These are phyloP conservation scores for Monilinia laxa DNA, from an alignment of 2,329 filamentous ascomycete species.

Conservation along the genomic window DNA sequence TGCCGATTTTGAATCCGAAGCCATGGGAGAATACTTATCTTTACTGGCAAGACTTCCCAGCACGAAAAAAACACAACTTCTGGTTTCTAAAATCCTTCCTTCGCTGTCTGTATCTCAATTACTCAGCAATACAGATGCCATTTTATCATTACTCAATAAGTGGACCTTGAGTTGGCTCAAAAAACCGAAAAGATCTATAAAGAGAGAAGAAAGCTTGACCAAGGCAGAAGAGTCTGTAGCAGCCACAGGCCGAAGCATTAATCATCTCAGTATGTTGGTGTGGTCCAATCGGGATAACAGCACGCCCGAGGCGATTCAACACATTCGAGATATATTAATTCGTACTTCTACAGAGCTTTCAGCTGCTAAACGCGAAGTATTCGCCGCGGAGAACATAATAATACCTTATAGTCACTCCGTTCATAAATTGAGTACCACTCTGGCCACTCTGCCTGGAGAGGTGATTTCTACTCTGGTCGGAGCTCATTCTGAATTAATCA, in stretches of 20 bases:
- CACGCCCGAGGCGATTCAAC: background rate
- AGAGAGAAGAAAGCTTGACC: background rate
- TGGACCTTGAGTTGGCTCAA: constrained; percentile 28
- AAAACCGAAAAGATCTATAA: background rate
- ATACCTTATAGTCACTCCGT: constrained; percentile 21
- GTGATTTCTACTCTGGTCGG: constrained; percentile 18
- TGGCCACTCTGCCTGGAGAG: constrained; percentile 24
- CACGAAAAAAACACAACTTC: constrained; percentile 24
- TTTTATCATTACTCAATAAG: constrained; percentile 26
- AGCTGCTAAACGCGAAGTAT: constrained; percentile 11
- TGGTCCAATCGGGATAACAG: constrained; percentile 6
- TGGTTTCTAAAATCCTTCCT: constrained; percentile 30
- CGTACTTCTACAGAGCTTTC: constrained; percentile 1
- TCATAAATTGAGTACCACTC: constrained; percentile 26
- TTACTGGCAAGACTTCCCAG: constrained; percentile 28
- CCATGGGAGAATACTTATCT: constrained; percentile 27
- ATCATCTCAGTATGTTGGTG: background rate
- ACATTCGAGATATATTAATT: background rate
- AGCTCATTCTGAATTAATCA: constrained; percentile 10
- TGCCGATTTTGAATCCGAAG: constrained; percentile 26
- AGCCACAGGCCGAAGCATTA: background rate
- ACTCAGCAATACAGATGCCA: constrained; percentile 19
- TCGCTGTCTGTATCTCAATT: constrained; percentile 30
- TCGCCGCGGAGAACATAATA: constrained; percentile 14
- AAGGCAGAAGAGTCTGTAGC: constrained; percentile 12